Base-by-base conservation (phyloP, 108 stramenopile genomes). In the Cyclotella distinguenda region DNA sequence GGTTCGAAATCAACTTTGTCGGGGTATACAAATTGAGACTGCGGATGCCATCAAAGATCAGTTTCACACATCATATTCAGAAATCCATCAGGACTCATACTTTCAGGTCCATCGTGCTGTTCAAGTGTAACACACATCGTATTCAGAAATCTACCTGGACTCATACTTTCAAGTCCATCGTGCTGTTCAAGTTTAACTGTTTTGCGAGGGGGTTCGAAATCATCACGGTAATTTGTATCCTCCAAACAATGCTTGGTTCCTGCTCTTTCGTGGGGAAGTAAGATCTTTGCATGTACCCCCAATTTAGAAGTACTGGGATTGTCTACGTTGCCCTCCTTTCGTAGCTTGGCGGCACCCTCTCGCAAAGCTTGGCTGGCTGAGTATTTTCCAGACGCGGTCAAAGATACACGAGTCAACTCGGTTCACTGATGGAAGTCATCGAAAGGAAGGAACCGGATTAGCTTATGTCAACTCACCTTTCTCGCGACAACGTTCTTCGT, bases 311-410 rank as follows among this genome's bases (percentile, higher is more conserved):
- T 11, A 48, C 5, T 48, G 47, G 28, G 39, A 13, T 43, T 19
- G 1, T 13, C 48, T 25, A 9, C 39, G 34, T 35, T 53, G 7
- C 64, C 66, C 12, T 55, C 26, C 31, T 76, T 76, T 31, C 66
- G 44, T 9, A 78, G 35, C 71, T 78, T 72, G 3, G 77, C 72
- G 4, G 77, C 77, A 13, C 71, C 77, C 57, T 78, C 77, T 60
- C 77, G 35, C 26, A 78, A 45, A 11, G 77, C 77, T 65, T 78
- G 77, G 4, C 51, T 61, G 4, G 74, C 74, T 68, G 56, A 39
- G n/a, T n/a, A n/a, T n/a, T n/a, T n/a, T n/a, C n/a, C n/a, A n/a
- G n/a, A 36, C 19, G 23, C 19, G 47, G 22, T 10, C 12, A 33
- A 40, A 49, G 6, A 32, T 28, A 6, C 15, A 34, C 33, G 21